phyloP scores from a whole-genome alignment of 2,329 filamentous ascomycete species.

The Gaeumannomyces sp. region DNA sequence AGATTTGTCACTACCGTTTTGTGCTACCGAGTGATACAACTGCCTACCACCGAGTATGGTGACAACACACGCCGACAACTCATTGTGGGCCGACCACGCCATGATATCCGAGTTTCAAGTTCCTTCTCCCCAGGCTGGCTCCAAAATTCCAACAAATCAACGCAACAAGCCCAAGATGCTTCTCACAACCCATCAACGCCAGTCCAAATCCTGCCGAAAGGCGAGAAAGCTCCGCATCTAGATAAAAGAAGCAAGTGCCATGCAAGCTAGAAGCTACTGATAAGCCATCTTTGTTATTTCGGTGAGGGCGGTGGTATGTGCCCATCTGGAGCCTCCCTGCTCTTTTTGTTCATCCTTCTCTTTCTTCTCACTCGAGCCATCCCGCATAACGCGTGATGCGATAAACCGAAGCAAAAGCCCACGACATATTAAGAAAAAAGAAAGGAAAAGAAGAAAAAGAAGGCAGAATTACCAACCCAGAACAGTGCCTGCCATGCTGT shows the following conservation, averaged over 20 bases:
- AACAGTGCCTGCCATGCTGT: constrained; percentile 7
- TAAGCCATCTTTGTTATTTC: not conserved
- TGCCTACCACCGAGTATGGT: too few relatives aligned
- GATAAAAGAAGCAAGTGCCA: not conserved
- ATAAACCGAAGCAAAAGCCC: constrained; percentile 1
- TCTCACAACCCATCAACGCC: not conserved
- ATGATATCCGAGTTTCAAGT: not conserved
- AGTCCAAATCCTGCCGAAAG: not conserved
- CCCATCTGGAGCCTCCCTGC: not conserved
- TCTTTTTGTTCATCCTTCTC: not conserved
- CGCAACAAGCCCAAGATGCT: not conserved
- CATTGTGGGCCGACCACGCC: too few relatives aligned
- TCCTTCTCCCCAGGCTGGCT: not conserved
- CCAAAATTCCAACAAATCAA: not conserved
- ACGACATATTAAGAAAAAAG: not conserved
- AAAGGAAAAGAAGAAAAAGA: not conserved
- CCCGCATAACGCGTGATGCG: not conserved
- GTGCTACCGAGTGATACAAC: too few relatives aligned
- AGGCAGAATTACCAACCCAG: not conserved
- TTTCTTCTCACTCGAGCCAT: not conserved
- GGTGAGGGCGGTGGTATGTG: not conserved
- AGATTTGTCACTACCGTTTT: too few relatives aligned
- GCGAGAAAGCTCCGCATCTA: not conserved
- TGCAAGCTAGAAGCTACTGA: not conserved
- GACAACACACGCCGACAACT: too few relatives aligned